phyloP scores from a whole-genome alignment of 169 alveolate species.

The Eimeria falciformis region DNA sequence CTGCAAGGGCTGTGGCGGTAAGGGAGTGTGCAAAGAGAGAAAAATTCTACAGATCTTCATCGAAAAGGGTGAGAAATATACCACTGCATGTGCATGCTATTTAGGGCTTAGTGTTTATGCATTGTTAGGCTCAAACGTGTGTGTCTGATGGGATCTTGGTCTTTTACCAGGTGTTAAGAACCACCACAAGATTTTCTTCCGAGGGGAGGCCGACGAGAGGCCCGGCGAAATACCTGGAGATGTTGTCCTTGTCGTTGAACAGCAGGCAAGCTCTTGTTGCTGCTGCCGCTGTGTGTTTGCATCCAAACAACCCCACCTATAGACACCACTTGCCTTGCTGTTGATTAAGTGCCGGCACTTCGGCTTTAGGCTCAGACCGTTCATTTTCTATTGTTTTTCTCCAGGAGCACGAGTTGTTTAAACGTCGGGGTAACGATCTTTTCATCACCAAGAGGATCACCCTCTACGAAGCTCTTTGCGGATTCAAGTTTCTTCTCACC shows the following conservation, averaged over 20 bases:
- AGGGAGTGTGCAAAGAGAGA: slow-evolving; percentile 91
- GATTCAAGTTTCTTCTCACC: slow-evolving; percentile 92
- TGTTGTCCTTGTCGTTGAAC: slow-evolving; percentile 92
- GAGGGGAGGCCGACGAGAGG: slow-evolving; percentile 97
- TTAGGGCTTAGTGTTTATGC: no score
- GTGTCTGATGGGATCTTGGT: no score
- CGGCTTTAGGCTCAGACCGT: no score
- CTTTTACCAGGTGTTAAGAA: slow-evolving; percentile 86
- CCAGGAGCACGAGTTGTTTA: slow-evolving; percentile 93
- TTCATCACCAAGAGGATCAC: slow-evolving; percentile 92
- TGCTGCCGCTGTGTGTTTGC: neutral
- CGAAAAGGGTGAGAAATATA: slow-evolving; percentile 93
- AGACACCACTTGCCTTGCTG: no score
- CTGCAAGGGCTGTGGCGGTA: slow-evolving; percentile 92
- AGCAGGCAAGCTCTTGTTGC: slow-evolving; percentile 76
- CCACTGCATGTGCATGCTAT: no score
- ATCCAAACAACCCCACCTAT: no score
- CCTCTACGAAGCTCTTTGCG: slow-evolving; percentile 96
- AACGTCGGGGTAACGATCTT: slow-evolving; percentile 96
- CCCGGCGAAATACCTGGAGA: slow-evolving; percentile 97
- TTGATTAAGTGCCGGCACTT: no score
- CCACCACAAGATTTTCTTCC: slow-evolving; percentile 94
- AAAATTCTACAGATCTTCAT: slow-evolving; percentile 94
- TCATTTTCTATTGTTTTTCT: neutral
- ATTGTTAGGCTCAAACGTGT: no score